Conservation (phyloP, 106 monocot genomes). For the Phalaenopsis aphrodite region DNA sequence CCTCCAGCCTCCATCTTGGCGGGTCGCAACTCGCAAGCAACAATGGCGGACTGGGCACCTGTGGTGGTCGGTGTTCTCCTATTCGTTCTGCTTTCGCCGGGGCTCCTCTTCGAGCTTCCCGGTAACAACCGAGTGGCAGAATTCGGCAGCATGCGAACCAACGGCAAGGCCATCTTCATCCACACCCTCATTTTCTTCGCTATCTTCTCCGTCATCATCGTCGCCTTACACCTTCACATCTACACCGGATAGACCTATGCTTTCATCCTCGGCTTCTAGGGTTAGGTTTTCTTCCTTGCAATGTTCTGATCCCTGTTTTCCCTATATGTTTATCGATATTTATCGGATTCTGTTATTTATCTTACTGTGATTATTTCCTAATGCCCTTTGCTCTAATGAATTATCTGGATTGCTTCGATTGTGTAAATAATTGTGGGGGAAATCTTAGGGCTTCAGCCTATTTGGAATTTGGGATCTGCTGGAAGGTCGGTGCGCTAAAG, state of each 20-base stretch:
- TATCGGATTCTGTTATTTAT: background rate
- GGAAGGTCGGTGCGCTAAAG: background rate
- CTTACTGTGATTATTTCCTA: background rate
- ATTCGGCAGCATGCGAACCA: conserved; percentile 46
- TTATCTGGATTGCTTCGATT: background rate
- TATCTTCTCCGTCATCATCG: conserved; percentile 42
- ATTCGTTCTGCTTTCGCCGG: conserved; percentile 55
- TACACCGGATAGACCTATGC: conserved; percentile 29
- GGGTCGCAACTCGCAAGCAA: background rate
- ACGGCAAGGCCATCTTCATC: conserved; percentile 46
- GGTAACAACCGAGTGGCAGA: conserved; percentile 35
- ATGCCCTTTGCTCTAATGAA: background rate
- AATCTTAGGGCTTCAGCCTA: too few relatives aligned
- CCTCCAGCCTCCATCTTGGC: background rate
- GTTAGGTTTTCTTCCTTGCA: conserved; percentile 1
- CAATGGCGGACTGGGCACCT: conserved; percentile 57
- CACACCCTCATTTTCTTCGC: conserved; percentile 62
- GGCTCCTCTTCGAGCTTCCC: conserved; percentile 42
- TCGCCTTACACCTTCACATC: conserved; percentile 63
- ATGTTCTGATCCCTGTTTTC: background rate
- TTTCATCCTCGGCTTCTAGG: background rate
- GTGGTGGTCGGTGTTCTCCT: conserved; percentile 62
- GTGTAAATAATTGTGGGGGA: background rate
- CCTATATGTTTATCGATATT: background rate
- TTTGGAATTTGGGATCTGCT: background rate